Evolutionary conservation across 78 protist genomes (phyloP).

Genomic region (Dictyostelium capitatum): DNA sequence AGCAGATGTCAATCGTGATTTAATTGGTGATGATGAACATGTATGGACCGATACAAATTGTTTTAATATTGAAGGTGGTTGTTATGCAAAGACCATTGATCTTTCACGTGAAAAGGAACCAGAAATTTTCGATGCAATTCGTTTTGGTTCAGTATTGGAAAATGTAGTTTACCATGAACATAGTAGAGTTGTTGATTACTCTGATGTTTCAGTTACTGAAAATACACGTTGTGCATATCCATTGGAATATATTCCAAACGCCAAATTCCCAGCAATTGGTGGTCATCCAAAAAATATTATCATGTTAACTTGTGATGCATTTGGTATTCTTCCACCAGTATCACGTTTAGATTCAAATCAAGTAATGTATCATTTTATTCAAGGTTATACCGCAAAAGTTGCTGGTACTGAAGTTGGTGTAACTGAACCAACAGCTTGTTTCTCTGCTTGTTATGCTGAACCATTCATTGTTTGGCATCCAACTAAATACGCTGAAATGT

Average conservation of each 20-base stretch:
- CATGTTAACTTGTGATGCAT: constrained; percentile 98
- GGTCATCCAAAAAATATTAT: constrained; percentile 95
- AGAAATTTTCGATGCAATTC: constrained; percentile 95
- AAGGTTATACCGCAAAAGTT: constrained; percentile 98
- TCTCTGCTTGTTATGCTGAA: constrained; percentile 97
- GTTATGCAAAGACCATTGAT: constrained; percentile 98
- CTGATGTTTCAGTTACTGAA: constrained; percentile 92
- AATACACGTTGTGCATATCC: constrained; percentile 98
- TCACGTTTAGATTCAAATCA: constrained; percentile 91
- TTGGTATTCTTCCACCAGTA: constrained; percentile 99
- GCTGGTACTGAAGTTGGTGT: constrained; percentile 98
- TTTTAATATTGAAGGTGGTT: constrained; percentile 98
- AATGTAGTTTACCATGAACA: constrained; percentile 90
- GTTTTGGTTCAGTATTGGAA: constrained; percentile 94
- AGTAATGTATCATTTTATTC: constrained; percentile 97
- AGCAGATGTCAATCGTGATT: constrained; percentile 93
- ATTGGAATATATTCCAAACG: constrained; percentile 93
- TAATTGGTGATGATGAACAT: constrained; percentile 99
- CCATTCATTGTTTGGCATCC: constrained; percentile 98
- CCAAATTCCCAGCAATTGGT: constrained; percentile 88
- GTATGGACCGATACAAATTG: constrained; percentile 96
- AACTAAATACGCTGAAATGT: constrained; percentile 95
- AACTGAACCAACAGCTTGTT: constrained; percentile 96
- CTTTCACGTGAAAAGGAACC: constrained; percentile 95
- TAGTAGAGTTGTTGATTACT: constrained; percentile 87